phyloP scores from a whole-genome alignment of 352 stramenopile species.

The Pythium dissotocum region DNA sequence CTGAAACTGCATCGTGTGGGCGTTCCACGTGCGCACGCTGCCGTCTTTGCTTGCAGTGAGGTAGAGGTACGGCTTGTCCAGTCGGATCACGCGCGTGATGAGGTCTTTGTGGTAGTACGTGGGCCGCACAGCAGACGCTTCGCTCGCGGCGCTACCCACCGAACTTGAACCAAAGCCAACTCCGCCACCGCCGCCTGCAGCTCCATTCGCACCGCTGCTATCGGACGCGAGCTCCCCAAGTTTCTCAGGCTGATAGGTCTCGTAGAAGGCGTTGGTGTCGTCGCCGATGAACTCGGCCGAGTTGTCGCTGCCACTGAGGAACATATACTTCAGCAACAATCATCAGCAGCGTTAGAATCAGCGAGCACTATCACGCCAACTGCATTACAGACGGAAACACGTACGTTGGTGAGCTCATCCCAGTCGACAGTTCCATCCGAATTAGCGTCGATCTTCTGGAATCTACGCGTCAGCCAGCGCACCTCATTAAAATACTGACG shows the following conservation, averaged over 20 bases:
- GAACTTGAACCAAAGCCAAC: neutral
- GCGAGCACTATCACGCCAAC: no score
- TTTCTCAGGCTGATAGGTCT: conserved; percentile 63
- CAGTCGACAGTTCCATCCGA: conserved; percentile 86
- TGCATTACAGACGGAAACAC: conserved; percentile 5
- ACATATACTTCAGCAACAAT: conserved; percentile 64
- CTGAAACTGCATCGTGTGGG: conserved; percentile 63
- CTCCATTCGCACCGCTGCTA: neutral
- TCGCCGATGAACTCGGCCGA: conserved; percentile 62
- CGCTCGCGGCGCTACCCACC: neutral
- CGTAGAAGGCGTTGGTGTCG: conserved; percentile 62
- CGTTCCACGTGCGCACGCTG: conserved; percentile 74
- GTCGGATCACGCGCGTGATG: conserved; percentile 64
- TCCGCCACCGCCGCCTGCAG: neutral
- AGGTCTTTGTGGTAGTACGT: conserved; percentile 69
- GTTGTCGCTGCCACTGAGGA: conserved; percentile 72
- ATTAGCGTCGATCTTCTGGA: conserved; percentile 90
- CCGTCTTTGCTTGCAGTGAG: conserved; percentile 77
- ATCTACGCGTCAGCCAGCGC: conserved; percentile 33
- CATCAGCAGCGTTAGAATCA: neutral
- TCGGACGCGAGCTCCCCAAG: conserved; percentile 31
- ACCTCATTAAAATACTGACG: neutral
- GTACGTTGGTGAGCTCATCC: conserved; percentile 88
- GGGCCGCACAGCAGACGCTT: conserved; percentile 24
- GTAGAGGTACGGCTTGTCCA: conserved; percentile 72